Evolutionary conservation across 2,329 filamentous ascomycete species (phyloP), one percentile per base, ranked within the genome.

Genomic region (Neocucurbitaria cava): DNA sequence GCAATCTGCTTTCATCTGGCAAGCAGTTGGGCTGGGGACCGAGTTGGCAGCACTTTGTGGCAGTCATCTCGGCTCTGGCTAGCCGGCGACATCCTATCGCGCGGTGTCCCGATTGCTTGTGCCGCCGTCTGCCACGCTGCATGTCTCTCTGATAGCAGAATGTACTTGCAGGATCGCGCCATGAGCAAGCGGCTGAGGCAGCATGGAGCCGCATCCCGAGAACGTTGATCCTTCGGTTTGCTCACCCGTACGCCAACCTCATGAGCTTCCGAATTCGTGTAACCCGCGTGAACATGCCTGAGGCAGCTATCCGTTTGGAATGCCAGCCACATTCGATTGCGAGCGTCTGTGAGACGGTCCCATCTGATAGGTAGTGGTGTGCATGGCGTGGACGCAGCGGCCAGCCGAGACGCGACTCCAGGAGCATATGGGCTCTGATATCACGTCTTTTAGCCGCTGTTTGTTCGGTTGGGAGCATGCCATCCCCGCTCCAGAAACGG

Each of bases 221-320:
- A 43, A 10, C 49, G 47, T 39, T 48, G 40, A 53, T 60, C 54
- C 52, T 58, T 56, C 56, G 54, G n/a, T n/a, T n/a, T n/a, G n/a
- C n/a, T n/a, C n/a, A n/a, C 52, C 41, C 30, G 39, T 38, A 46
- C 48, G 46, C 57, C 49, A 46, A 39, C 52, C 46, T 59, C 31
- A 35, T 17, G 31, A 62, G 54, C 64, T 64, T 58, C 59, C 64
- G 44, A 45, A 49, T 55, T 47, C 46, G 59, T 67, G 58, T 49
- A 21, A 60, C 61, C 35, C 33, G 23, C 41, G 21, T 5, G 20
- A 6, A 13, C 36, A 21, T 15, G 28, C 11, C 28, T 3, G 20
- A 46, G 28, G 47, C 48, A 38, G 50, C 28, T 26, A 39, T 26
- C 31, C 23, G 38, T 40, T n/a, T 41, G 52, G 26, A 30, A 35